Base-by-base conservation (phyloP, 2,329 filamentous ascomycete species). In the Colletotrichum siamense region DNA sequence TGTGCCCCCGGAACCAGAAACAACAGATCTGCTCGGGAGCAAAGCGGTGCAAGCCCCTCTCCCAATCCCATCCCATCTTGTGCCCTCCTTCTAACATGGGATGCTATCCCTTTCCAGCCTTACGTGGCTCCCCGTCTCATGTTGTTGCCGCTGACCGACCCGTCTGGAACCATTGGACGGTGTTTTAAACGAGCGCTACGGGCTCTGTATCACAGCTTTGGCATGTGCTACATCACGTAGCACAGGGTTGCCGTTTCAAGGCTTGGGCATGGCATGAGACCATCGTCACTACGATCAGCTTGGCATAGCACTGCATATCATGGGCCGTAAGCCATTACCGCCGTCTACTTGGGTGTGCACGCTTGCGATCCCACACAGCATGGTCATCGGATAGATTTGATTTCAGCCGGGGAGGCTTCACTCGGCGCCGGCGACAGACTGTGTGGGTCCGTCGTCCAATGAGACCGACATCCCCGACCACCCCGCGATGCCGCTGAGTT, bases 61-160 rank as follows among this genome's bases (percentile, higher is more conserved):
- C 24, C 57, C 59, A 49, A n/a, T 34, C 57, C 39, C 49, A 69
- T 73, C 64, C 57, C 55, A 67, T 64, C 22, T 36, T 57, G 13
- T 12, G 24, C 52, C 30, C 24, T 34, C 26, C n/a, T 24, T 26
- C 28, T 24, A n/a, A 24, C 10, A 49, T 65, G 57, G 22, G 70
- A 73, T 69, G 70, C 34, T 39, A 59, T 57, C 55, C 15, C 55
- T 34, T 15, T n/a, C 39, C 64, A 65, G 64, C 73, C 63, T 64
- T 61, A 69, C 44, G 63, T 73, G 34, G 57, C 59, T 61, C 26
- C 59, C 26, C 59, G 73, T 76, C 70, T 69, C 70, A 69, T 73
- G 70, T 69, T 44, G 28, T 67, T 72, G 52, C 70, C 64, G 70
- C 70, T 34, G 70, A 28, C 69, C 64, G 57, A 73, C 22, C 32